Conservation (phyloP, 768 basidiomycete genomes). For the Termitomyces sp. region DNA sequence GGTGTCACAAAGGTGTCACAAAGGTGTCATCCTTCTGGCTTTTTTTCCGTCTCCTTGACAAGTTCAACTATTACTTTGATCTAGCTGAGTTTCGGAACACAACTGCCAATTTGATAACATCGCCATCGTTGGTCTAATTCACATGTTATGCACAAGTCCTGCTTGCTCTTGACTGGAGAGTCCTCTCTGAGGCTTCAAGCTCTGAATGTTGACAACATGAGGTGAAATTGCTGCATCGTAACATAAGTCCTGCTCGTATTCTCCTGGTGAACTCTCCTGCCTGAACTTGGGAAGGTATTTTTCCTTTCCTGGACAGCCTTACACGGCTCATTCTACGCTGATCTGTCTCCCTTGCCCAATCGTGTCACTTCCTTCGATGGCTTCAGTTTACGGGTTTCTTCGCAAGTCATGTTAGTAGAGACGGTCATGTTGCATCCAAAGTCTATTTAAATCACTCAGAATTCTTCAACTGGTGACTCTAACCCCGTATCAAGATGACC, state of each 20-base stretch:
- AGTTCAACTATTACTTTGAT: not conserved
- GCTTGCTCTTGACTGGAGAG: not conserved
- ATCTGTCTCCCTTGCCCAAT: not conserved
- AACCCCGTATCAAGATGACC: no score
- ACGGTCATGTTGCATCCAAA: no score
- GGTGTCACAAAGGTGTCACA: not conserved
- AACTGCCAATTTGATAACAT: not conserved
- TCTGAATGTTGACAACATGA: not conserved
- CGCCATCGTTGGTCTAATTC: no score
- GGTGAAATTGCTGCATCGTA: not conserved
- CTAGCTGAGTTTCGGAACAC: not conserved
- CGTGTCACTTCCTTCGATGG: not conserved
- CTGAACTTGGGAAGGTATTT: not conserved
- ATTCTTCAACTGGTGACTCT: no score
- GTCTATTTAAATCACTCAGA: no score
- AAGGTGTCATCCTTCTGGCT: not conserved
- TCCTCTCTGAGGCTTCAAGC: not conserved
- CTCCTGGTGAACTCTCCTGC: not conserved
- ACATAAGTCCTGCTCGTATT: not conserved
- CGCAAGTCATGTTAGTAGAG: no score
- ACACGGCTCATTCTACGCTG: not conserved
- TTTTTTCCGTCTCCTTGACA: not conserved
- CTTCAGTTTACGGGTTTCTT: no score
- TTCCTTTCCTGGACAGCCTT: not conserved
- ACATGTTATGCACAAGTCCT: not conserved